phyloP scores from a whole-genome alignment of 1,284 basidiomycete genomes.

The Moesziomyces globuligerus region DNA sequence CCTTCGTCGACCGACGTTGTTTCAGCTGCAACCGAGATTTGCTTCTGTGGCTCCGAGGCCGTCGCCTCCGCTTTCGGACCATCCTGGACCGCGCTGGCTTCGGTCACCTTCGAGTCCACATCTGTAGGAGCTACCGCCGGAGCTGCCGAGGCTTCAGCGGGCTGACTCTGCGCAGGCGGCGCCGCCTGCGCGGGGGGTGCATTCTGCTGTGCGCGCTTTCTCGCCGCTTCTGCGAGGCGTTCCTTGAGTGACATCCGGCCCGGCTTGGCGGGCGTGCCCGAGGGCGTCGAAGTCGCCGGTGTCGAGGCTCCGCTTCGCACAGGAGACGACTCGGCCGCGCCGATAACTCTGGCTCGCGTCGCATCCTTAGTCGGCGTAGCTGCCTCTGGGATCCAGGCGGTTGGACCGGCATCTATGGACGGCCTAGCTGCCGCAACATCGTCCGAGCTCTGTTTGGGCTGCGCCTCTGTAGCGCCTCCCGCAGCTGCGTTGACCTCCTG shows the following conservation, averaged over 20 bases:
- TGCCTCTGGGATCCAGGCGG: background rate
- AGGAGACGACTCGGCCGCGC: constrained; percentile 19
- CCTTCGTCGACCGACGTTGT: background rate
- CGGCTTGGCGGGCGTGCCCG: constrained; percentile 33
- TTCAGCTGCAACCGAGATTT: background rate
- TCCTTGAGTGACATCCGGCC: constrained; percentile 52
- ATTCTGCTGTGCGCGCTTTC: constrained; percentile 39
- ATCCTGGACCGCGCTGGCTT: background rate
- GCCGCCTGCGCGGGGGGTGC: constrained; percentile 3
- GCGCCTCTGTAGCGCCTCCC: too few relatives aligned
- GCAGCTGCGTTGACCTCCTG: too few relatives aligned
- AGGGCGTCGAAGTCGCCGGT: constrained; percentile 20
- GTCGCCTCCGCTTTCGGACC: background rate
- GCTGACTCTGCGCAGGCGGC: constrained; percentile 10
- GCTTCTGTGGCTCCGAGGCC: too few relatives aligned
- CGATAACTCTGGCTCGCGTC: background rate
- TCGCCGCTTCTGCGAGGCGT: constrained; percentile 51
- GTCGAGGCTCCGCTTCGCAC: constrained; percentile 34
- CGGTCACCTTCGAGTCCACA: background rate
- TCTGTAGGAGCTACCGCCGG: background rate
- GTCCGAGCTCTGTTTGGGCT: too few relatives aligned
- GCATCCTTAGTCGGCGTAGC: background rate
- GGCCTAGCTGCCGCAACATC: too few relatives aligned
- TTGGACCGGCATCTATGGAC: too few relatives aligned
- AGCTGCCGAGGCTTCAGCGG: background rate